Evolutionary conservation across 345 rosid genomes (phyloP).

Genomic region (Sapria himalayana): DNA sequence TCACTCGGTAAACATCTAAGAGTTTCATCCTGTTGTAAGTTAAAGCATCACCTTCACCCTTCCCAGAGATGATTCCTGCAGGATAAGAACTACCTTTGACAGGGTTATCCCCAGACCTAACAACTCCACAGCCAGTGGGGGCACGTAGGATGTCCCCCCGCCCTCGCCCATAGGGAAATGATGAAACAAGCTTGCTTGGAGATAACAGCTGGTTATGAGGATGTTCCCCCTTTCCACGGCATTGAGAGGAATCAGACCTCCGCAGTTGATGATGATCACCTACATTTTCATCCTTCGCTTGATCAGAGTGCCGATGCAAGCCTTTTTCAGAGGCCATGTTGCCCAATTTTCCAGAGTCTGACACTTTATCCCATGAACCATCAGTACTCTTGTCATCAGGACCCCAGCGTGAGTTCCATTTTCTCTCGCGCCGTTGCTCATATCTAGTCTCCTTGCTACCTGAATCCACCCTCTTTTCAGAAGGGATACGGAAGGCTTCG

Average conservation of each 20-base stretch:
- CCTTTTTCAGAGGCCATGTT: slow-evolving; percentile 42
- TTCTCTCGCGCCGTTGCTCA: slow-evolving; percentile 85
- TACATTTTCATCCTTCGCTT: slow-evolving; percentile 45
- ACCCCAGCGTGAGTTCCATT: slow-evolving; percentile 98
- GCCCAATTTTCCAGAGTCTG: slow-evolving; percentile 45
- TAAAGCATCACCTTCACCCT: slow-evolving; percentile 37
- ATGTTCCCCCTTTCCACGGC: slow-evolving; percentile 62
- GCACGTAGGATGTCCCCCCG: slow-evolving; percentile 40
- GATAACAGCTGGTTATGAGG: slow-evolving; percentile 31
- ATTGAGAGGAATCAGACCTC: slow-evolving; percentile 48
- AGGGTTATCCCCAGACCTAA: slow-evolving; percentile 27
- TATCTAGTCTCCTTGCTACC: slow-evolving; percentile 44
- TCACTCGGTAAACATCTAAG: slow-evolving; percentile 52
- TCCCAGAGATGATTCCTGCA: slow-evolving; percentile 20
- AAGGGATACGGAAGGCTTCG: slow-evolving; percentile 53
- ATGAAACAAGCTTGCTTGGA: slow-evolving; percentile 41
- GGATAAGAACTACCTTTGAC: slow-evolving; percentile 24
- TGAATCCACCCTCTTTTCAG: slow-evolving; percentile 68
- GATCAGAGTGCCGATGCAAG: slow-evolving; percentile 23
- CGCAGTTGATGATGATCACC: slow-evolving; percentile 55
- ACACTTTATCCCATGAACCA: slow-evolving; percentile 32
- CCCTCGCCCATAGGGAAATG: slow-evolving; percentile 45
- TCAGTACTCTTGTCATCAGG: slow-evolving; percentile 58
- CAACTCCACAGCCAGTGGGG: slow-evolving; percentile 45
- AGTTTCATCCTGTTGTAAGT: slow-evolving; percentile 61